Evolutionary conservation across 805 yeast species (phyloP).

Genomic region (Saturnispora bothae): DNA sequence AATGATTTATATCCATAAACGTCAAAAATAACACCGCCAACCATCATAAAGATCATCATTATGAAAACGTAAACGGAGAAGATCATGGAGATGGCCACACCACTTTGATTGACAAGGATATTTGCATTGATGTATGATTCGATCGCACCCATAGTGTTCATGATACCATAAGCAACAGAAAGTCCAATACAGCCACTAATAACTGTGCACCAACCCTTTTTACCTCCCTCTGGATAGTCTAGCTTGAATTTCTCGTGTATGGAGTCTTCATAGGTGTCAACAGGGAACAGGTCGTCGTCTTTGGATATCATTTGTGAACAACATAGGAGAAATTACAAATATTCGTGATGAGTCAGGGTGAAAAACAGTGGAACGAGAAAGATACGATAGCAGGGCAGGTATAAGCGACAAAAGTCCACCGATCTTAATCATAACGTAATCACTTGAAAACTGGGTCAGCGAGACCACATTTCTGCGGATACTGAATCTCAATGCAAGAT

Average conservation of each 20-base stretch:
- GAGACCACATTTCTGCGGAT: too few species aligned
- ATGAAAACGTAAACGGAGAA: constrained; percentile 43
- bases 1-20: constrained; percentile 33
- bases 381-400: too few species aligned
- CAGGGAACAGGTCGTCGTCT: too few species aligned
- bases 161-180: constrained; percentile 48
- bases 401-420: too few species aligned
- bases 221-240: constrained; percentile 52
- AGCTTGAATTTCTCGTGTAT: constrained; percentile 9
- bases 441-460: too few species aligned
- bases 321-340: too few species aligned
- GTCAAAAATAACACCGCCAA: constrained; percentile 38
- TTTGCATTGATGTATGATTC: constrained; percentile 50
- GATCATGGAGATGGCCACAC: constrained; percentile 54
- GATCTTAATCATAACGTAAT: too few species aligned
- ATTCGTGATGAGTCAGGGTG: too few species aligned
- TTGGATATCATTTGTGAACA: too few species aligned
- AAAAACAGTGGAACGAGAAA: too few species aligned
- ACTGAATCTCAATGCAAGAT: too few species aligned
- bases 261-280: too few species aligned
- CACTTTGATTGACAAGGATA: constrained; percentile 36
- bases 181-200: constrained; percentile 51
- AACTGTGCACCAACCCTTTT: constrained; percentile 31
- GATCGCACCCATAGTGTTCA: constrained; percentile 56
- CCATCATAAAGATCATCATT: constrained; percentile 32